These are phyloP conservation scores for Petrea volubilis DNA, from an alignment of 257 asterid genomes.

Conservation along the genomic window DNA sequence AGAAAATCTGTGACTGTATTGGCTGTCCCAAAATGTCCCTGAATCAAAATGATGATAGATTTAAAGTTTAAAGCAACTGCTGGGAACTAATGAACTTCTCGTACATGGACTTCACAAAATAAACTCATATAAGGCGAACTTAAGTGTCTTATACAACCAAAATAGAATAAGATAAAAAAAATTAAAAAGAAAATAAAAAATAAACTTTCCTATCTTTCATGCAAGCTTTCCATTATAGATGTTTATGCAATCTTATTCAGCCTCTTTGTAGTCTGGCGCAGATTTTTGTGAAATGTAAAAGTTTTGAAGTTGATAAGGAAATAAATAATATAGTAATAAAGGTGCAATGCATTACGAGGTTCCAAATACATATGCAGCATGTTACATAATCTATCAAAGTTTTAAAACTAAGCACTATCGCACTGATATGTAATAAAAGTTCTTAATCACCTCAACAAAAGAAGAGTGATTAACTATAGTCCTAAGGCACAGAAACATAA, in stretches of 20 bases:
- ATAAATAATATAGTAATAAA: no score
- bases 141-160: background rate
- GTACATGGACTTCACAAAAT: conserved; percentile 10
- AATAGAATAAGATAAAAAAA: background rate
- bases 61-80: conserved; percentile 2
- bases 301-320: background rate
- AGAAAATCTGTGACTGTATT: background rate
- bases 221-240: background rate
- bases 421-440: no score
- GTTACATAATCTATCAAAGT: no score
- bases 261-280: background rate
- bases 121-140: background rate
- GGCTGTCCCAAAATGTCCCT: background rate
- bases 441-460: no score
- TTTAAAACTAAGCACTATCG: no score
- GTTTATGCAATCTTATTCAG: background rate
- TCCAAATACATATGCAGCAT: no score
- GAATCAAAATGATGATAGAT: background rate
- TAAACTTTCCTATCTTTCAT: background rate
- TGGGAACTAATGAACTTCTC: background rate
- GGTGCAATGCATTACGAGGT: no score
- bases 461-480: no score
- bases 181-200: no score
- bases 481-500: no score
- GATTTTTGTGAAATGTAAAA: background rate